phyloP scores from a whole-genome alignment of 202 grass and related monocot genomes.

The Musa balbisiana region DNA sequence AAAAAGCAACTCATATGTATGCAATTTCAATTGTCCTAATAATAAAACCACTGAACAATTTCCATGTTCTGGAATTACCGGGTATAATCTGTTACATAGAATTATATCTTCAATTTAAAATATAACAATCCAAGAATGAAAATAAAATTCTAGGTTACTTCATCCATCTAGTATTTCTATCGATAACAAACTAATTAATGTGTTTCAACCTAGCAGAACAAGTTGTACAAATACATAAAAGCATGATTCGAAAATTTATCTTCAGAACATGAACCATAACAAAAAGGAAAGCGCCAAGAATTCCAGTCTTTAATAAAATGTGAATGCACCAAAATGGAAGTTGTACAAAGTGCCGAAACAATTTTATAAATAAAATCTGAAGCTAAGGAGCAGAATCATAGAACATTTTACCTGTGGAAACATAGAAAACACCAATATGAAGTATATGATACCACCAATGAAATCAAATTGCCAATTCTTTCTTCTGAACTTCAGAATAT shows the following conservation, averaged over 20 bases:
- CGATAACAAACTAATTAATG: background rate
- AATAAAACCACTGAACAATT: too few species aligned
- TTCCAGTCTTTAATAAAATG: background rate
- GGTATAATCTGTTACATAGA: too few species aligned
- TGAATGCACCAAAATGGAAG: background rate
- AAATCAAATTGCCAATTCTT: conserved; percentile 98
- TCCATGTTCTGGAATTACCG: too few species aligned
- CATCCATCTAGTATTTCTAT: too few species aligned
- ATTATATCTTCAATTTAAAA: too few species aligned
- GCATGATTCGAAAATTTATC: background rate
- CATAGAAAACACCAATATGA: conserved; percentile 70
- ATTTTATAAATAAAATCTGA: background rate
- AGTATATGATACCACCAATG: conserved; percentile 93
- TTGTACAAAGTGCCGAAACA: too few species aligned
- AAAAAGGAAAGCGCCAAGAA: background rate
- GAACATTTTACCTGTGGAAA: conserved; percentile 51
- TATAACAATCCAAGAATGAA: too few species aligned
- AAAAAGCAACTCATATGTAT: too few species aligned
- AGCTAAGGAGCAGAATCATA: background rate
- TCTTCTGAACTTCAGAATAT: conserved; percentile 87
- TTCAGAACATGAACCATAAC: background rate
- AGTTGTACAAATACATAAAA: background rate
- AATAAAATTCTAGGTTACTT: too few species aligned
- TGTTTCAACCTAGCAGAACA: background rate
- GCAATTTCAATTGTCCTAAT: too few species aligned